These are phyloP conservation scores for Globisporangium megalacanthum DNA, from an alignment of 352 stramenopile genomes.

Conservation along the genomic window DNA sequence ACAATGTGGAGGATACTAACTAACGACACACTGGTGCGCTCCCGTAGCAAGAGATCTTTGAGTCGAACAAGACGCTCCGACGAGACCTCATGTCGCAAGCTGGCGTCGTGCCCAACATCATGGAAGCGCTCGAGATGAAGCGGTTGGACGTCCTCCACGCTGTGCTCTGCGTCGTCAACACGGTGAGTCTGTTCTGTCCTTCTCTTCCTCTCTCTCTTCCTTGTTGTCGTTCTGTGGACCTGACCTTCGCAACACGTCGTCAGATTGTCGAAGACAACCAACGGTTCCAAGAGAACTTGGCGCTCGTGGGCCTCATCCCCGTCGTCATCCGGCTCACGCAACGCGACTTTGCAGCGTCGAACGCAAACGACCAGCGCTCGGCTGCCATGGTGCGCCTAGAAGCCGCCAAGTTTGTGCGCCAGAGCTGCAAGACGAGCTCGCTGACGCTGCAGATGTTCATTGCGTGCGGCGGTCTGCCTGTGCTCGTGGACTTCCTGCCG, in stretches of 20 bases:
- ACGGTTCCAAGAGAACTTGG: constrained; percentile 90
- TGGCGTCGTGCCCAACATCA: constrained; percentile 90
- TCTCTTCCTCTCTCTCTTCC: neutral
- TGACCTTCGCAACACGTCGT: too few species aligned
- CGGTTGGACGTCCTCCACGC: constrained; percentile 82
- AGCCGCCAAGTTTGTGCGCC: constrained; percentile 83
- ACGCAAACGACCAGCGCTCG: constrained; percentile 17
- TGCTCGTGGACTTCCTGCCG: constrained; percentile 80
- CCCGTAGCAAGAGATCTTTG: constrained; percentile 70
- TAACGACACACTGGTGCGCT: too few species aligned
- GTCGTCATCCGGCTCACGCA: constrained; percentile 88
- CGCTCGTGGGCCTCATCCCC: constrained; percentile 85
- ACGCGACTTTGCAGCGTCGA: constrained; percentile 25
- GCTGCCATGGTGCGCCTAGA: constrained; percentile 74
- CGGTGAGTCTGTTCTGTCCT: constrained; percentile 38
- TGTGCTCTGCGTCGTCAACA: constrained; percentile 86
- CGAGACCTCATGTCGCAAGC: constrained; percentile 86
- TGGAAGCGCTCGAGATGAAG: constrained; percentile 91
- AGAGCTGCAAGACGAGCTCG: constrained; percentile 85
- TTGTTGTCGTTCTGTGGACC: too few species aligned
- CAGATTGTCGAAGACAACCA: constrained; percentile 89
- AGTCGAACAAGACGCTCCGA: constrained; percentile 60
- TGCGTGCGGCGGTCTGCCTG: constrained; percentile 83
- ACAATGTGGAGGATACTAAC: neutral
- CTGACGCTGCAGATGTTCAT: constrained; percentile 93